Evolutionary conservation across 2,329 filamentous ascomycete species (phyloP), one percentile per base, ranked within the genome.

Genomic region (Akanthomyces lecanii): DNA sequence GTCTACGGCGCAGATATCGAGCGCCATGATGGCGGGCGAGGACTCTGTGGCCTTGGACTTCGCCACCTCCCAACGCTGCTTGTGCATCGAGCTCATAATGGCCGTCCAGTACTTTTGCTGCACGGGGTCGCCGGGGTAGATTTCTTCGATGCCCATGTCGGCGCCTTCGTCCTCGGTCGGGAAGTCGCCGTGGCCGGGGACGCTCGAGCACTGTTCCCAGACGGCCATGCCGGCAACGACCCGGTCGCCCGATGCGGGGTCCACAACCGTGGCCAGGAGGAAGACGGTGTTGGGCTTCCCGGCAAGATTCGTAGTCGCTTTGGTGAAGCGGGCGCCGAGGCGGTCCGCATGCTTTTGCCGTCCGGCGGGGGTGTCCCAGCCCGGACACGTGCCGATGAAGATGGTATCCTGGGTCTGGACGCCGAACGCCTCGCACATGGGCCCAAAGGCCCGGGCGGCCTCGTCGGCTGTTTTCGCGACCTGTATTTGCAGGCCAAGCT

Each of bases 1-100:
- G 64, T 85, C 77, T 5, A 85, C 82, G 18, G 73, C 79, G 64
- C 82, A 84, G 2, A 82, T 65, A 61, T 82, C 79, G 61, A 87
- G 73, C 1, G 77, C 77, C 68, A 85, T 78, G 3, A 81, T 73
- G 0, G 82, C 78, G 0, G 82, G 81, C 3, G 73, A 74, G 3
- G 68, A 66, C 1, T 72, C 71, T 0, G 54, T 58, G 3, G 75
- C 74, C 55, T 79, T 80, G 57, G 78, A 73, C 61, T 71, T 71
- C 38, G 80, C 72, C 2, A 78, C 72, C 57, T 78, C 75, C 11
- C 77, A 69, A 12, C 82, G 78, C 1, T 74, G 75, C 64, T 71
- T 74, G 67, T 77, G 74, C 6, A 86, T 73, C 2, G 79, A 80
- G 3, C 67, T 62, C 47, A 77, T 75, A 23, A 78, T 67, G 69